phyloP scores from a whole-genome alignment of 2,329 filamentous ascomycete genomes.

The Aureobasidium sp. region DNA sequence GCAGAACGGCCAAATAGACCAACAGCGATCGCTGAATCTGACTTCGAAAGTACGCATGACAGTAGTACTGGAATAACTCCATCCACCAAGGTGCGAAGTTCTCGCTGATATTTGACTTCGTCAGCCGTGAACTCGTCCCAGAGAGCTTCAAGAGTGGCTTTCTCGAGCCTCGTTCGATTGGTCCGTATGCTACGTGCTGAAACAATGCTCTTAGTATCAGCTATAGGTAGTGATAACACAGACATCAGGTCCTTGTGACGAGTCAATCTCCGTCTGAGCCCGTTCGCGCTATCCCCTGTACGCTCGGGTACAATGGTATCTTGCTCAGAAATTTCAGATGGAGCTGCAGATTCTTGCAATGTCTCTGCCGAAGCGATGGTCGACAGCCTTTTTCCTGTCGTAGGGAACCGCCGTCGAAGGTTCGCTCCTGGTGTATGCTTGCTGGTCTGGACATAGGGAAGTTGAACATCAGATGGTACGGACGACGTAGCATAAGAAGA shows the following conservation, averaged over 20 bases:
- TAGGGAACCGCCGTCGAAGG: conserved; percentile 32
- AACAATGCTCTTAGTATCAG: conserved; percentile 58
- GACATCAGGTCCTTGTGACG: conserved; percentile 93
- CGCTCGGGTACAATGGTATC: conserved; percentile 17
- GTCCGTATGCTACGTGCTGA: conserved; percentile 73
- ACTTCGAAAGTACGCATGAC: conserved; percentile 67
- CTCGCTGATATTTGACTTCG: conserved; percentile 79
- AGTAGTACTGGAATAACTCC: conserved; percentile 91
- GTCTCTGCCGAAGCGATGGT: conserved; percentile 52
- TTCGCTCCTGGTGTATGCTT: conserved; percentile 14
- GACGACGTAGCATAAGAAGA: conserved; percentile 28
- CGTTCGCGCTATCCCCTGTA: conserved; percentile 20
- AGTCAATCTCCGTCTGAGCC: conserved; percentile 66
- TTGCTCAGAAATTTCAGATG: conserved; percentile 20
- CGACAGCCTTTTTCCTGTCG: conserved; percentile 46
- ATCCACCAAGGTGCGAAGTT: conserved; percentile 86
- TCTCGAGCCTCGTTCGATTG: conserved; percentile 56
- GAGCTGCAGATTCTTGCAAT: conserved; percentile 25
- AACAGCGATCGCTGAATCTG: conserved; percentile 47
- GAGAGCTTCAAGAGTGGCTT: conserved; percentile 64
- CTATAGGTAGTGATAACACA: conserved; percentile 65
- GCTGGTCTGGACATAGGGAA: conserved; percentile 24
- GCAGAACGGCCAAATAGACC: conserved; percentile 57
- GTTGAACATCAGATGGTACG: conserved; percentile 23
- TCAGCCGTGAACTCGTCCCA: conserved; percentile 74